Evolutionary conservation across 495 filamentous ascomycete species (phyloP), one percentile per base, ranked within the genome.

Genomic region (Hyaloscypha bicolor): DNA sequence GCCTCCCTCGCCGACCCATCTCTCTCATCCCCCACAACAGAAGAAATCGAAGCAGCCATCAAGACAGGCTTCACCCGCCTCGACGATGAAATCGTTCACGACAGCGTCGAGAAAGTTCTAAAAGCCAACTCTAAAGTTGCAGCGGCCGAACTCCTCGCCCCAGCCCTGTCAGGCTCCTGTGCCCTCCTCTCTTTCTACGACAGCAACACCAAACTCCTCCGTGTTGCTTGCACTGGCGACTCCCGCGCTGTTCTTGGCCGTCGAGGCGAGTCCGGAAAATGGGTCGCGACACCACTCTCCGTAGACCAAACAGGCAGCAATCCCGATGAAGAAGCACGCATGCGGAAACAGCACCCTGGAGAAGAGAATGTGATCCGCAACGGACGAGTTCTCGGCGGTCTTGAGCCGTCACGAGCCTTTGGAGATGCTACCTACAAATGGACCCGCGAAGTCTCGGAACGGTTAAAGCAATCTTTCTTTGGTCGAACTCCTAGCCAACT

Each of bases 401-500:
- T 99, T 21, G 95, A 98, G 75, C 96, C 96, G 1, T 91, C 89
- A 57, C 87, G 96, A 56, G 94, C 96, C 0, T 99, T 99, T 72
- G 96, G 96, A 37, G 96, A 99, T 76, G 93, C 96, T 0, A 86
- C 87, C 72, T 99, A 98, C 82, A 99, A 99, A 77, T 99, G 96
- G 96, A 90, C 83, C 55, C 82, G 83, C 42, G 93, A 97, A 63
- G 87, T 90, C 9, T 90, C 94, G 69, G 86, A 93, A 9, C 87
- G 88, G 69, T 86, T 99, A 69, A 92, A 91, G 76, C 81, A 79
- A 37, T 87, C 88, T 19, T 99, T 94, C 80, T 97, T 97, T 72
- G 94, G 90, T 42, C 85, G 92, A 39, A 90, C 86, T 12, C 87
- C 89, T 2, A 86, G 86, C 6, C 79, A 84, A n/a, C 78, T 89